Percentiles rank a stretch among this genome's conserved stretches.
Evolutionary conservation across 2,329 filamentous ascomycete species (phyloP).

Genomic region (Aspergillus aculeatus): DNA sequence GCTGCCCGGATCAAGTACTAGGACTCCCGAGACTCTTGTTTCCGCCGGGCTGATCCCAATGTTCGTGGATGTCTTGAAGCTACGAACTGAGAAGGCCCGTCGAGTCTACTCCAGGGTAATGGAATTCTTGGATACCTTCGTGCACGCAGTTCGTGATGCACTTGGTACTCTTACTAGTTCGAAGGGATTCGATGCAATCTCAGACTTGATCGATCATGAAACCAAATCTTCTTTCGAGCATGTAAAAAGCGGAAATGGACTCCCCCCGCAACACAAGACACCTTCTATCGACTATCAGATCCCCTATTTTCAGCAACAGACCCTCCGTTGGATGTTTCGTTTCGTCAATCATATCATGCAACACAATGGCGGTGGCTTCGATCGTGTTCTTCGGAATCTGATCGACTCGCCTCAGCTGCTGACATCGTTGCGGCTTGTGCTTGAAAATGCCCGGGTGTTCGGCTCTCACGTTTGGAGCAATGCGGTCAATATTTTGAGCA

Average conservation of each 20-base stretch:
- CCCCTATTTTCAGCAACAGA: constrained; percentile 89
- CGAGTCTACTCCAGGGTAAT: constrained; percentile 81
- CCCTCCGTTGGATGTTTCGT: constrained; percentile 89
- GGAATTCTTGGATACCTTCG: constrained; percentile 81
- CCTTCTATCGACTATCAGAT: constrained; percentile 89
- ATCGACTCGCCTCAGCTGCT: constrained; percentile 90
- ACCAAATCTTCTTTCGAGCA: constrained; percentile 68
- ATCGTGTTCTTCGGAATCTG: constrained; percentile 84
- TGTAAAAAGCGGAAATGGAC: constrained; percentile 68
- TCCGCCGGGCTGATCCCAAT: constrained; percentile 86
- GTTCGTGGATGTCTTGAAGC: constrained; percentile 80
- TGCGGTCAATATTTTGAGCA: constrained; percentile 84
- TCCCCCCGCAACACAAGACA: constrained; percentile 70
- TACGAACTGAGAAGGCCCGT: constrained; percentile 78
- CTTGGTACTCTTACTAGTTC: constrained; percentile 79
- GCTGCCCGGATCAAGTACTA: constrained; percentile 67
- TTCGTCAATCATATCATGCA: constrained; percentile 95
- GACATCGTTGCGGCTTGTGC: constrained; percentile 73
- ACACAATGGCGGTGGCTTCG: constrained; percentile 77
- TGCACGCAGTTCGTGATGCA: constrained; percentile 80
- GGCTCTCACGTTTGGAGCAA: constrained; percentile 96
- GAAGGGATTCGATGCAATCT: constrained; percentile 83
- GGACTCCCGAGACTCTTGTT: constrained; percentile 79
- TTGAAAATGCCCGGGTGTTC: constrained; percentile 75
- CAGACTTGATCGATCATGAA: constrained; percentile 79